Evolutionary conservation across 169 alveolate genomes (phyloP), one percentile per base, ranked within the genome.

Genomic region (Cryptosporidium canis): DNA sequence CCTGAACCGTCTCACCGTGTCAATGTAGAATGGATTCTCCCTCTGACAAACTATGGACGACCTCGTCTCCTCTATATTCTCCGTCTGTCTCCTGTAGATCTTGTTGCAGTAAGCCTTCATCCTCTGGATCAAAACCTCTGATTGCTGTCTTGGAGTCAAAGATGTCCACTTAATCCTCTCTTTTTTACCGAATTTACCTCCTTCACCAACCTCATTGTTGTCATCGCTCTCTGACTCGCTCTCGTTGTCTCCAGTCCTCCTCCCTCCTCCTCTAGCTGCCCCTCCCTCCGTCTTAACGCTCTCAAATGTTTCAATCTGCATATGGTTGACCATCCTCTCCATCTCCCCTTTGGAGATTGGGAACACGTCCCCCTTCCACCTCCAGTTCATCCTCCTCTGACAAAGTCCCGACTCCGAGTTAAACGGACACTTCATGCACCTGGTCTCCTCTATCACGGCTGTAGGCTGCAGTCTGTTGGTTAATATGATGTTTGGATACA

Each of bases 401-500:
- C 98, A 96, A 31, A 83, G 67, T 12, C 71, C 66, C 37, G 97
- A 93, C 66, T 96, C 98, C 53, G 94, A 92, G 90, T 97, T 97
- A 94, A 93, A 99, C 43, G 96, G 90, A 82, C 99, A 99, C 37
- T 96, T 92, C 56, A 96, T 95, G 92, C 99, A 98, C 24, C 90
- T 94, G 71, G 58, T 71, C 53, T 96, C 96, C 39, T 96, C 98
- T 24, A 97, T 99, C 27, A 99, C 96, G 7, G 99, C 99, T 43
- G 98, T 97, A 9, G 99, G 99, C 67, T 99, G 99, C 55, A 99
- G 95, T 58, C 99, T 96, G 90, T 99, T 98, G 9, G 99, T 95
- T 53, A 99, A 92, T 77, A 99, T 99, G 92, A 99, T 99, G 90
- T 98, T 99, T 8, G 99, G 99, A 92, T 99, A 99, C 99, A 98